phyloP scores from a whole-genome alignment of 345 rosid species.

The Noccaea caerulescens region DNA sequence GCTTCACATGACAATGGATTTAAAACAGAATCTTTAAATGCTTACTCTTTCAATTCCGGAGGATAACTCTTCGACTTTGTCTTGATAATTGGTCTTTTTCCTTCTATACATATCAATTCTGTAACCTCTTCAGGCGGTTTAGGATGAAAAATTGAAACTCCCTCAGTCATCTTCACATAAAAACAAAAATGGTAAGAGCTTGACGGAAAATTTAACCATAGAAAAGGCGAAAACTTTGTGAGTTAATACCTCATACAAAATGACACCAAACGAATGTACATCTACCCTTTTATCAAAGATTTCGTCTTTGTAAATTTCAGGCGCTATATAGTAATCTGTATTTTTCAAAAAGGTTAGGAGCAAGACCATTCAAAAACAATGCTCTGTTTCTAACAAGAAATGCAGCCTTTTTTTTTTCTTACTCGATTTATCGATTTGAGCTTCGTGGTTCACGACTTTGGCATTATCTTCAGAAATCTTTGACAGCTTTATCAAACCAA shows the following conservation, averaged over 20 bases:
- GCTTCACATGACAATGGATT: constrained; percentile 3
- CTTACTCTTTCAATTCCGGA: constrained; percentile 74
- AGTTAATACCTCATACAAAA: constrained; percentile 78
- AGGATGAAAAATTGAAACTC: constrained; percentile 76
- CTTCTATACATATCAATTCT: constrained; percentile 67
- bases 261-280: constrained; percentile 80
- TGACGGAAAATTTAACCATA: constrained; percentile 9
- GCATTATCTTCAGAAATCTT: constrained; percentile 64
- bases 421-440: constrained; percentile 61
- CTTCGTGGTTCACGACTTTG: constrained; percentile 52
- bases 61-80: constrained; percentile 58
- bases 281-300: constrained; percentile 79
- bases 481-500: constrained; percentile 70
- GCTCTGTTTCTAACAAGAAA: constrained; percentile 15
- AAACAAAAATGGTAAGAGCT: background rate
- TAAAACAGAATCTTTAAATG: constrained; percentile 15
- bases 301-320: constrained; percentile 70
- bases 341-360: constrained; percentile 21
- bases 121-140: constrained; percentile 70
- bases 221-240: constrained; percentile 1
- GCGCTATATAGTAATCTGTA: constrained; percentile 78
- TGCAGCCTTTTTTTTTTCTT: constrained; percentile 41
- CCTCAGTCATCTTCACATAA: constrained; percentile 77
- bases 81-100: constrained; percentile 72
- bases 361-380: constrained; percentile 21